phyloP scores from a whole-genome alignment of 2,329 filamentous ascomycete species.

The Rhinocladiella mackenziei region DNA sequence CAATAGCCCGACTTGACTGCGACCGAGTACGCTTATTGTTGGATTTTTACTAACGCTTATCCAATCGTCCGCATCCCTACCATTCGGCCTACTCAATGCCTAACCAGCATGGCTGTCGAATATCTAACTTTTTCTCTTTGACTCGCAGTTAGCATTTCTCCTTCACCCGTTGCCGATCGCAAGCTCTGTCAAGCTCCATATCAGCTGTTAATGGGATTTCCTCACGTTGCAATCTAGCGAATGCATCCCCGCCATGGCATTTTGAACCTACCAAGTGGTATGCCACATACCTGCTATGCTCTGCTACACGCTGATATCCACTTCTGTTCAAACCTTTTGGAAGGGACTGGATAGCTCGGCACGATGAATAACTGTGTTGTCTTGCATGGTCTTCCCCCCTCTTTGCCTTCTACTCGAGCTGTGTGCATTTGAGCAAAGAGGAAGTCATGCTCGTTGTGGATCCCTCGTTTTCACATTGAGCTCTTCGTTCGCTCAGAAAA shows the following conservation, averaged over 20 bases:
- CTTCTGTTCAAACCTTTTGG: not conserved
- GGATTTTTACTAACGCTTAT: not conserved
- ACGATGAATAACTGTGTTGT: not conserved
- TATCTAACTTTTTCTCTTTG: conserved; percentile 2
- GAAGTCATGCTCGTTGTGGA: conserved; percentile 1
- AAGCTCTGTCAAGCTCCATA: not conserved
- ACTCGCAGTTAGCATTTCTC: not conserved
- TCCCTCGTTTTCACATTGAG: conserved; percentile 1
- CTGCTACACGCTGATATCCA: not conserved
- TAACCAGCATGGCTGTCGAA: not conserved
- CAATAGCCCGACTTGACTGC: too few species aligned
- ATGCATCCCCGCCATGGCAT: not conserved
- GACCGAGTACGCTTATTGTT: too few species aligned
- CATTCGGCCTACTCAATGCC: not conserved
- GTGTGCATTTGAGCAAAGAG: not conserved
- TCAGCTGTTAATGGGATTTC: not conserved
- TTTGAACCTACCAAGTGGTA: not conserved
- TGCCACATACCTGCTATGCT: not conserved
- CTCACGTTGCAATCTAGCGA: not conserved
- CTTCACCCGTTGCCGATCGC: not conserved
- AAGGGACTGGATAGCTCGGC: not conserved
- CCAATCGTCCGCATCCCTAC: not conserved
- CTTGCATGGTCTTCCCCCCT: not conserved
- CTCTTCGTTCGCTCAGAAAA: not conserved
- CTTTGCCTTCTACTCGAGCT: not conserved